Conservation (phyloP, 75 land plant species). For the Cupressus sempervirens region DNA sequence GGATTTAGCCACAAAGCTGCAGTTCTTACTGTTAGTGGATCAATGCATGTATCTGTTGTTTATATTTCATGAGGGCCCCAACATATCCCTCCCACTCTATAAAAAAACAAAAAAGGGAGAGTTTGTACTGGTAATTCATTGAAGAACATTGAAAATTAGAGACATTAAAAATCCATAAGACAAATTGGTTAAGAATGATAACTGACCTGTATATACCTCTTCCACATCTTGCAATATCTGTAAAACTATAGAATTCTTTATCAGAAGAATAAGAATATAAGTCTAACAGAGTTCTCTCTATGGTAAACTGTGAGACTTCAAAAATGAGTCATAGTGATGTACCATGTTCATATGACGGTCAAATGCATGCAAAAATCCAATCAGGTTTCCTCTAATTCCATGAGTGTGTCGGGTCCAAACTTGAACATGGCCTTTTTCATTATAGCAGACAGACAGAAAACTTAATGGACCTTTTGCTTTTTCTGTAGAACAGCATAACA, state of each 20-base stretch:
- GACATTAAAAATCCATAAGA: background rate
- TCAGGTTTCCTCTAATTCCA: conserved; percentile 35
- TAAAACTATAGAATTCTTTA: conserved; percentile 5
- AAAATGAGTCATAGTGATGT: conserved; percentile 10
- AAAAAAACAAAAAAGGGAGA: background rate
- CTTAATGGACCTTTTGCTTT: conserved; percentile 32
- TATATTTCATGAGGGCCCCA: too few species aligned
- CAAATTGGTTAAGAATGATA: background rate
- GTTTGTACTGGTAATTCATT: background rate
- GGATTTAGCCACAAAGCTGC: too few species aligned
- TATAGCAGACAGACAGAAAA: conserved; percentile 34
- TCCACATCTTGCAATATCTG: conserved; percentile 48
- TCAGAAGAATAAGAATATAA: background rate
- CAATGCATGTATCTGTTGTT: too few species aligned
- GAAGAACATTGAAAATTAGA: background rate
- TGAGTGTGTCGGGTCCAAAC: conserved; percentile 45
- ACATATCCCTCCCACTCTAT: too few species aligned
- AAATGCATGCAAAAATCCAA: conserved; percentile 32
- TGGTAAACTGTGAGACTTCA: background rate
- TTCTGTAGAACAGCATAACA: conserved; percentile 17
- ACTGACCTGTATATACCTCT: conserved; percentile 44
- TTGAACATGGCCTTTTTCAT: conserved; percentile 22
- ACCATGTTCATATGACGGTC: conserved; percentile 47
- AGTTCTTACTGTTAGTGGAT: too few species aligned
- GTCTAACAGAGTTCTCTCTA: background rate